These are phyloP conservation scores for Blastobotrys capitulatus DNA, from an alignment of 1,139 yeast species.

Conservation along the genomic window DNA sequence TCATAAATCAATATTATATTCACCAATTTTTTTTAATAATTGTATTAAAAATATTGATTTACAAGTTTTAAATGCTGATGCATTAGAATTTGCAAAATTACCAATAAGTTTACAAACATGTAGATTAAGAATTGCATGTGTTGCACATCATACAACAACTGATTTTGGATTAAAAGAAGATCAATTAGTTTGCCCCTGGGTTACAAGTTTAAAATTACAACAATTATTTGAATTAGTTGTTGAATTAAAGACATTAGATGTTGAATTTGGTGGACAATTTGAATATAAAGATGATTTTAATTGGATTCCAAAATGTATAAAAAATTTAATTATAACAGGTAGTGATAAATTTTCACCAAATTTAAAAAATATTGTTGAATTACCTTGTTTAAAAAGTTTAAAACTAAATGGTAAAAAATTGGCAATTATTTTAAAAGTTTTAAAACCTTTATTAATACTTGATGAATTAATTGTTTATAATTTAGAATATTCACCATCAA, in stretches of 20 bases:
- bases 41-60: neutral
- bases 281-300: neutral
- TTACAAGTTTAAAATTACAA: neutral
- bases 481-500: neutral
- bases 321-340: neutral
- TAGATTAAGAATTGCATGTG: neutral
- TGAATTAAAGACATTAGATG: neutral
- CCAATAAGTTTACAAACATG: neutral
- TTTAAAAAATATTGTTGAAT: neutral
- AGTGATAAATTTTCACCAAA: neutral
- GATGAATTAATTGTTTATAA: neutral
- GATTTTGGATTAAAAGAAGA: neutral
- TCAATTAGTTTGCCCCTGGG: neutral
- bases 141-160: neutral
- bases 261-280: neutral
- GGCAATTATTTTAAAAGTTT: neutral
- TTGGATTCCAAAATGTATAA: neutral
- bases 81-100: neutral
- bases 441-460: neutral
- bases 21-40: neutral
- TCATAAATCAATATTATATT: neutral
- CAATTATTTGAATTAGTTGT: neutral
- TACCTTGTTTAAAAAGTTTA: neutral
- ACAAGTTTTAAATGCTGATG: neutral
- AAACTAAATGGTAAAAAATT: constrained; percentile 1